A percentile compares a stretch with the other conserved stretches of the same genome.
phyloP scores from a whole-genome alignment of 257 asterid species.

The Solanum lycopersicoides region DNA sequence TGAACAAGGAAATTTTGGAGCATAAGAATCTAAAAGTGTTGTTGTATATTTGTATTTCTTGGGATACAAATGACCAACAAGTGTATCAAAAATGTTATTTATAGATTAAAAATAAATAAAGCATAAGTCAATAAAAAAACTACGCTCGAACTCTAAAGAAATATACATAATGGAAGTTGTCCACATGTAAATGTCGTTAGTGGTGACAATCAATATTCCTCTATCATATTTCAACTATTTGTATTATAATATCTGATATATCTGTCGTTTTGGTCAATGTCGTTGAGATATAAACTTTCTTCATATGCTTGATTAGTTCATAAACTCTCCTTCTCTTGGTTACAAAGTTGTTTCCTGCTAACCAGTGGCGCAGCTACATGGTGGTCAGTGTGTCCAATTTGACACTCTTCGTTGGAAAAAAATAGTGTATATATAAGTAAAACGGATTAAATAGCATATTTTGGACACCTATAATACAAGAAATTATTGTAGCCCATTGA shows the following conservation, averaged over 20 bases:
- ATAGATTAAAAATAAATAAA: neutral
- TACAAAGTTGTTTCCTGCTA: neutral
- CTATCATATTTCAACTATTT: neutral
- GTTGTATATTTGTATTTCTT: neutral
- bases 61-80: neutral
- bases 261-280: neutral
- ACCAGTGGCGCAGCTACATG: too few species aligned
- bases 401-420: too few species aligned
- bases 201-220: neutral
- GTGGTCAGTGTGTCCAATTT: too few species aligned
- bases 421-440: too few species aligned
- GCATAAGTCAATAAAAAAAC: too few species aligned
- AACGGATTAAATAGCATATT: too few species aligned
- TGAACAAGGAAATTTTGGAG: neutral
- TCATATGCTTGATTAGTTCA: neutral
- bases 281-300: neutral
- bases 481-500: too few species aligned
- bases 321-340: neutral
- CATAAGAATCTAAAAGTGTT: neutral
- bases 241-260: neutral
- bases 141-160: neutral
- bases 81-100: neutral
- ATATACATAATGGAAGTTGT: neutral
- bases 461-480: too few species aligned
- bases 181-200: neutral